Evolutionary conservation across 2,329 filamentous ascomycete species (phyloP).

Genomic region (Venturia carpophila): DNA sequence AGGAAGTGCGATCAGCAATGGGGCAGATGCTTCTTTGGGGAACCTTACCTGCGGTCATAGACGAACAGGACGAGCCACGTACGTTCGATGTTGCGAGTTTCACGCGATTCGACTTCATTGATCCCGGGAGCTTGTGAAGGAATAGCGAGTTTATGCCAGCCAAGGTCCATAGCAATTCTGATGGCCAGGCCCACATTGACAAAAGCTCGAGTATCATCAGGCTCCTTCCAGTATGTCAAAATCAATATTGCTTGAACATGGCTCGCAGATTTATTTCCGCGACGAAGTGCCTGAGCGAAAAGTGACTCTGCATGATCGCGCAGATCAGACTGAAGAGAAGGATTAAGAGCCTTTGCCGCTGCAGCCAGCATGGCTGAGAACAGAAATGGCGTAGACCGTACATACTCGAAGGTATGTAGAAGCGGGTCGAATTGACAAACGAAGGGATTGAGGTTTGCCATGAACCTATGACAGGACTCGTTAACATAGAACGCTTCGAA

Average conservation of each 20-base stretch:
- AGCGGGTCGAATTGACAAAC: no score
- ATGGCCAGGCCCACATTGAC: neutral
- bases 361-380: no score
- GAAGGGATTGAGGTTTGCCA: no score
- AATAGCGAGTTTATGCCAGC: neutral
- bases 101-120: neutral
- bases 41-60: neutral
- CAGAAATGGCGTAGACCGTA: no score
- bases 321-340: no score
- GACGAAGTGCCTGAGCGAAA: neutral
- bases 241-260: neutral
- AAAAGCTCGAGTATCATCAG: neutral
- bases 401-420: no score
- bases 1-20: neutral
- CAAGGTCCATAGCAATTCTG: neutral
- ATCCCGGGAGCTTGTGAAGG: neutral
- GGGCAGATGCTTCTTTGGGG: neutral
- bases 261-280: neutral
- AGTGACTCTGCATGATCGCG: neutral
- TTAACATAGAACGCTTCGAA: no score
- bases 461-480: no score
- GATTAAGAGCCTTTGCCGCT: no score
- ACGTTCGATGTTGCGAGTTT: neutral
- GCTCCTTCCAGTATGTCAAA: neutral
- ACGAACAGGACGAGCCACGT: neutral